Evolutionary conservation across 2,329 filamentous ascomycete species (phyloP), one percentile per base, ranked within the genome.

Genomic region (Colletotrichum magnum): DNA sequence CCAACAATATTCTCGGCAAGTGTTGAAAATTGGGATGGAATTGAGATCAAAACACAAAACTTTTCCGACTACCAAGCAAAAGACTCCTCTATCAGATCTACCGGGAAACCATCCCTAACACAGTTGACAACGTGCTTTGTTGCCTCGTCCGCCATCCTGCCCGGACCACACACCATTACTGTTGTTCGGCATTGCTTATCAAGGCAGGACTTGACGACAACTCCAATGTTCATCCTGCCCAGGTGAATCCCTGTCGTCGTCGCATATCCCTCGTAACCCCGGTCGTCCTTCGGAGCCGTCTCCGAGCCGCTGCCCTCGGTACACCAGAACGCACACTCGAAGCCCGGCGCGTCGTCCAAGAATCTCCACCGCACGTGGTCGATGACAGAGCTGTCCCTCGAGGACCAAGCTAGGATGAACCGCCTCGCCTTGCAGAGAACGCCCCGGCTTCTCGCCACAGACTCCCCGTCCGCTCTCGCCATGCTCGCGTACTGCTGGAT

Each of bases 91-190:
- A 75, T 54, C 5, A 78, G 45, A 21, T 78, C 72, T 51, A 75
- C 71, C 26, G 3, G 61, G 61, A 26, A 72, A 43, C 64, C 71
- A n/a, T 60, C 74, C 10, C 53, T 68, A 0, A 36, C 41, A 0
- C 41, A 67, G 53, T 61, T 70, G 10, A 73, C 72, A n/a, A 77
- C 72, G 41, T 71, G 64, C 15, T 73, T 64, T 1, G 76, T 69
- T 2, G 76, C 73, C 21, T 78, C 71, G 58, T 78, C 75, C 2
- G 78, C 75, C 76, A 79, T 78, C 1, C 70, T 67, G 0, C 74
- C 66, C 7, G 77, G 75, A 6, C 78, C 78, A 50, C 76, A 79
- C 5, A 79, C 73, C 4, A 65, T 26, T 2, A 65, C 54, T 13
- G 62, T 45, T 2, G 62, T 65, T 7, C 28, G 62, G 2, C 39